These are phyloP conservation scores for Pichia pseudocactophila DNA, from an alignment of 805 yeast species.

Conservation along the genomic window DNA sequence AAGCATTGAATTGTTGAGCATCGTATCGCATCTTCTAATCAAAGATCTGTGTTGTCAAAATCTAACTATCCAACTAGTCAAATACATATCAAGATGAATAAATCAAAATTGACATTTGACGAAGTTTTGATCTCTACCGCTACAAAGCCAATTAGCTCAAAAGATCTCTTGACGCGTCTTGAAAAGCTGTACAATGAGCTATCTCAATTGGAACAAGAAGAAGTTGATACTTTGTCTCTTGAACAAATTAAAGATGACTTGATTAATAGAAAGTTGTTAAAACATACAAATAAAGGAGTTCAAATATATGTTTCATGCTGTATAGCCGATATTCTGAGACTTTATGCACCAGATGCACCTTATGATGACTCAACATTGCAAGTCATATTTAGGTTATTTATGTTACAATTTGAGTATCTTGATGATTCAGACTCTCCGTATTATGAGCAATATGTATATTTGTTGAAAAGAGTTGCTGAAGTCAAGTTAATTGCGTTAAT, in stretches of 20 bases:
- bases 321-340: constrained; percentile 61
- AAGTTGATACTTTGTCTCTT: constrained; percentile 38
- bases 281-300: constrained; percentile 57
- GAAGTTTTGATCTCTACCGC: constrained; percentile 43
- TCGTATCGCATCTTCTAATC: too few species aligned
- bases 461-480: constrained; percentile 63
- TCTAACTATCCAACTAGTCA: not conserved
- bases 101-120: constrained; percentile 10
- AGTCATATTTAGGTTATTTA: constrained; percentile 57
- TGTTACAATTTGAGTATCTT: constrained; percentile 51
- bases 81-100: not conserved
- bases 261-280: constrained; percentile 47
- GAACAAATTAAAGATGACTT: constrained; percentile 42
- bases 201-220: constrained; percentile 52
- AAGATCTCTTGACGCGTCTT: constrained; percentile 51
- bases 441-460: constrained; percentile 52
- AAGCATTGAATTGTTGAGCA: too few species aligned
- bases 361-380: constrained; percentile 55
- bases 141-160: constrained; percentile 47
- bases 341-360: constrained; percentile 89
- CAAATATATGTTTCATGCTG: constrained; percentile 67
- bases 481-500: constrained; percentile 41
- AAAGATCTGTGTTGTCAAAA: too few species aligned
- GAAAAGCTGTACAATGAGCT: constrained; percentile 56
- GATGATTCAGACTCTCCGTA: constrained; percentile 45